Evolutionary conservation across 208 protist genomes (phyloP).

Genomic region (Endotrypanum monterogeii): DNA sequence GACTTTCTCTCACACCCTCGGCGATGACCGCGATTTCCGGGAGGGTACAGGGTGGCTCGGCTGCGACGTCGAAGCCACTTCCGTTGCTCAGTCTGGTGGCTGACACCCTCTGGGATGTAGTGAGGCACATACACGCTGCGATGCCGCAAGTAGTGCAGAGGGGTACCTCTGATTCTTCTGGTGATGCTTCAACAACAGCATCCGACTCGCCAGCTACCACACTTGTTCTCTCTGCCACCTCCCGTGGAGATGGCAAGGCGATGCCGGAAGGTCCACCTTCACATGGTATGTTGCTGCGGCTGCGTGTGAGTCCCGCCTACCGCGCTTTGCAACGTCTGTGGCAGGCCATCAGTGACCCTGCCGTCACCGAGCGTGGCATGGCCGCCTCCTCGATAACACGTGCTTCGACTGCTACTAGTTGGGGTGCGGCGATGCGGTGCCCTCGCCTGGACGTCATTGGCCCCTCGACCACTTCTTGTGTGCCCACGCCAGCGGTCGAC

Average conservation of each 20-base stretch:
- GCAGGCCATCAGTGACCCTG: constrained; percentile 3
- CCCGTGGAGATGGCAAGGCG: background rate
- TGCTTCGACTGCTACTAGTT: background rate
- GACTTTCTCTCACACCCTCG: constrained; percentile 1
- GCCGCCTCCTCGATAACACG: background rate
- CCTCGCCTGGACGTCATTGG: constrained; percentile 21
- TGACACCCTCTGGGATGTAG: constrained; percentile 13
- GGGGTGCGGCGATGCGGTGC: background rate
- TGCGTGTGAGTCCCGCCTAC: constrained; percentile 10
- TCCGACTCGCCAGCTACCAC: background rate
- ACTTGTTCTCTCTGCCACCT: background rate
- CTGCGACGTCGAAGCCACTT: background rate
- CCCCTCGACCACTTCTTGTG: background rate
- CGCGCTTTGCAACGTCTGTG: constrained; percentile 26
- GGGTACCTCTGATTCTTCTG: background rate
- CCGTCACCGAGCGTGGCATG: constrained; percentile 1
- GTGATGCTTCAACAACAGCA: background rate
- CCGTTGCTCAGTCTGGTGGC: constrained; percentile 9
- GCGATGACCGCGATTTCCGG: background rate
- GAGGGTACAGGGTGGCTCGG: background rate
- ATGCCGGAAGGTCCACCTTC: background rate
- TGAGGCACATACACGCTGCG: constrained; percentile 13
- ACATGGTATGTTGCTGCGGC: constrained; percentile 20
- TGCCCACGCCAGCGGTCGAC: background rate
- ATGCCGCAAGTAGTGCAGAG: background rate